Conservation (phyloP, 75 land plant genomes). For the Cupressus sempervirens region DNA sequence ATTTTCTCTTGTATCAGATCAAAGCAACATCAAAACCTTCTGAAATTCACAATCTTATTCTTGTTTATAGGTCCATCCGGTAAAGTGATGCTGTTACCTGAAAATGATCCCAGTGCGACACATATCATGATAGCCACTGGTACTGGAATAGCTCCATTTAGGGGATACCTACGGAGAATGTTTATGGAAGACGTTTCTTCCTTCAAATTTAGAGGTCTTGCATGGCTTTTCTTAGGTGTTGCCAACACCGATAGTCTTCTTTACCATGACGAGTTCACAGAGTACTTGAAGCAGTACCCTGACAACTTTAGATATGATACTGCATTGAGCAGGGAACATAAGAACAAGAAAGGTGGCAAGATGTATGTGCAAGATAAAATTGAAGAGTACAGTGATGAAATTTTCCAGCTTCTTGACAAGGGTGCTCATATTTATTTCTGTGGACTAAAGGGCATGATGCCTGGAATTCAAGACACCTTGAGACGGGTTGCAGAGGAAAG, state of each 20-base stretch:
- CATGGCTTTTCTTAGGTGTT: conserved; percentile 97
- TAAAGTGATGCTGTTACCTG: conserved; percentile 83
- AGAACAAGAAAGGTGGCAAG: conserved; percentile 81
- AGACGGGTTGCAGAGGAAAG: conserved; percentile 82
- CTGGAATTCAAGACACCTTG: conserved; percentile 92
- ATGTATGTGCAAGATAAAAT: conserved; percentile 98
- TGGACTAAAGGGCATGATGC: conserved; percentile 97
- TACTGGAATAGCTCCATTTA: conserved; percentile 90
- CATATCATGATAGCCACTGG: conserved; percentile 99
- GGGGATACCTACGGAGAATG: conserved; percentile 90
- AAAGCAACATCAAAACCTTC: neutral
- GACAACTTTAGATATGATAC: conserved; percentile 80
- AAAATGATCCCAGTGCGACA: conserved; percentile 75
- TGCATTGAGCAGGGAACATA: conserved; percentile 89
- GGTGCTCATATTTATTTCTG: conserved; percentile 98
- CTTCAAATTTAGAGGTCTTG: conserved; percentile 70
- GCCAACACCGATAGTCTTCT: conserved; percentile 93
- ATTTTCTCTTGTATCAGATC: neutral
- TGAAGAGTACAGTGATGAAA: conserved; percentile 90
- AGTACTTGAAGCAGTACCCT: conserved; percentile 68
- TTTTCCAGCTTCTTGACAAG: conserved; percentile 76
- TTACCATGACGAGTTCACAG: conserved; percentile 79
- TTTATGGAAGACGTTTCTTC: conserved; percentile 81
- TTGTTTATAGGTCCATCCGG: conserved; percentile 79
- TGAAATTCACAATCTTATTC: neutral